These are phyloP conservation scores for Fusarium sp. DNA, from an alignment of 2,329 filamentous ascomycete genomes.

Conservation along the genomic window DNA sequence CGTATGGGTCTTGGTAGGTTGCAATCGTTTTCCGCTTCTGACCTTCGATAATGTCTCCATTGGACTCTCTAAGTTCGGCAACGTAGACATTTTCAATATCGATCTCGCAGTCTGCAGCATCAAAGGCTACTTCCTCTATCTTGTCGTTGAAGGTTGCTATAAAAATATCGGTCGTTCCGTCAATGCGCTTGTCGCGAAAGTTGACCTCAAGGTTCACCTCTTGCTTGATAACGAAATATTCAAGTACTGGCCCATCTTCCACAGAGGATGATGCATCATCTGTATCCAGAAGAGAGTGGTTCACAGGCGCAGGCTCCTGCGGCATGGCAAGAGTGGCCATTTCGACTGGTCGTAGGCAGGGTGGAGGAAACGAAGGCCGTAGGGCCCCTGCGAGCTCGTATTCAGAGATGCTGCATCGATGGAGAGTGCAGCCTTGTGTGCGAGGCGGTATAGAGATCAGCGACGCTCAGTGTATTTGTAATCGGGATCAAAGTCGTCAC, in stretches of 20 bases:
- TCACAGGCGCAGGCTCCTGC: slow-evolving; percentile 37
- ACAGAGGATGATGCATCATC: slow-evolving; percentile 54
- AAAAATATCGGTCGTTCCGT: slow-evolving; percentile 85
- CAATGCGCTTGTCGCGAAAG: slow-evolving; percentile 81
- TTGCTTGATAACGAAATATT: slow-evolving; percentile 80
- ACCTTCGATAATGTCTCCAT: slow-evolving; percentile 56
- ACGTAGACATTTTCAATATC: slow-evolving; percentile 69
- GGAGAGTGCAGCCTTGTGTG: neutral
- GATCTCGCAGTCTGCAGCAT: slow-evolving; percentile 75
- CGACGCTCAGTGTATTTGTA: slow-evolving; percentile 6
- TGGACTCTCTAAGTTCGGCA: slow-evolving; percentile 55
- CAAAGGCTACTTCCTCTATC: slow-evolving; percentile 71
- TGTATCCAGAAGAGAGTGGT: slow-evolving; percentile 52
- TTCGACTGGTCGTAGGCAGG: slow-evolving; percentile 36
- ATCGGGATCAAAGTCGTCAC: slow-evolving; percentile 24
- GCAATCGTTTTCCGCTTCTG: slow-evolving; percentile 59
- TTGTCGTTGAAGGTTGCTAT: slow-evolving; percentile 76
- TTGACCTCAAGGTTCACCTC: slow-evolving; percentile 92
- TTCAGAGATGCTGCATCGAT: slow-evolving; percentile 48
- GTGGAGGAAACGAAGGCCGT: slow-evolving; percentile 43
- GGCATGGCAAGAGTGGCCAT: slow-evolving; percentile 42
- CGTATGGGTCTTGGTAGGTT: slow-evolving; percentile 76
- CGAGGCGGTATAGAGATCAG: slow-evolving; percentile 2
- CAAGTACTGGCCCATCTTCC: slow-evolving; percentile 56
- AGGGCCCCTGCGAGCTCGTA: slow-evolving; percentile 47